Evolutionary conservation across 352 stramenopile species (phyloP).

Genomic region (Pythium graminicola): DNA sequence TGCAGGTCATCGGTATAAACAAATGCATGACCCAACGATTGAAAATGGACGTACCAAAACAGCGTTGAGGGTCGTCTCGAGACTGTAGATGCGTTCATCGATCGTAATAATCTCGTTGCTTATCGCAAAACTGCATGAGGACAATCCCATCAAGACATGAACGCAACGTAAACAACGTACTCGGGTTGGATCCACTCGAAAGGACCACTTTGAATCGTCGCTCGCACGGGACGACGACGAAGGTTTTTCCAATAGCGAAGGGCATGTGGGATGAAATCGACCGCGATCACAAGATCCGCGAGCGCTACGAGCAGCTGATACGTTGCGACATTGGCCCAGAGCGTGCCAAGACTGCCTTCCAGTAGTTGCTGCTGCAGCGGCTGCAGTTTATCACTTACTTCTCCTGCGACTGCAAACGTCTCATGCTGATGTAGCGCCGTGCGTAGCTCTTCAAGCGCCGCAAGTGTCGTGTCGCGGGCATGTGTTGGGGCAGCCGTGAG

Average conservation of each 20-base stretch:
- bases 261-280: slow-evolving; percentile 66
- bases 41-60: slow-evolving; percentile 63
- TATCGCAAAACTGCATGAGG: no score
- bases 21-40: no score
- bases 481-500: slow-evolving; percentile 16
- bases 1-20: no score
- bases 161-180: no score
- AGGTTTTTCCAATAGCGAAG: slow-evolving; percentile 64
- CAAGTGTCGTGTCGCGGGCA: slow-evolving; percentile 9
- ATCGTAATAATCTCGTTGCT: slow-evolving; percentile 46
- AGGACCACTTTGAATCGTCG: slow-evolving; percentile 42
- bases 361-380: slow-evolving; percentile 28
- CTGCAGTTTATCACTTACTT: slow-evolving; percentile 21
- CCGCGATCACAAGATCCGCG: slow-evolving; percentile 47
- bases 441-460: slow-evolving; percentile 41
- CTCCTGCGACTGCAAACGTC: slow-evolving; percentile 5
- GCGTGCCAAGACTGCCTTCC: slow-evolving; percentile 29
- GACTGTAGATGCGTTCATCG: slow-evolving; percentile 50
- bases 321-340: slow-evolving; percentile 58
- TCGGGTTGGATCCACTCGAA: slow-evolving; percentile 57
- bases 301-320: slow-evolving; percentile 56
- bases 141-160: no score
- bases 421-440: slow-evolving; percentile 17
- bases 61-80: slow-evolving; percentile 59
- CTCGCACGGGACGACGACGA: slow-evolving; percentile 39